These are phyloP conservation scores for Cryphonectria parasitica DNA, from an alignment of 2,329 filamentous ascomycete genomes.

Conservation along the genomic window DNA sequence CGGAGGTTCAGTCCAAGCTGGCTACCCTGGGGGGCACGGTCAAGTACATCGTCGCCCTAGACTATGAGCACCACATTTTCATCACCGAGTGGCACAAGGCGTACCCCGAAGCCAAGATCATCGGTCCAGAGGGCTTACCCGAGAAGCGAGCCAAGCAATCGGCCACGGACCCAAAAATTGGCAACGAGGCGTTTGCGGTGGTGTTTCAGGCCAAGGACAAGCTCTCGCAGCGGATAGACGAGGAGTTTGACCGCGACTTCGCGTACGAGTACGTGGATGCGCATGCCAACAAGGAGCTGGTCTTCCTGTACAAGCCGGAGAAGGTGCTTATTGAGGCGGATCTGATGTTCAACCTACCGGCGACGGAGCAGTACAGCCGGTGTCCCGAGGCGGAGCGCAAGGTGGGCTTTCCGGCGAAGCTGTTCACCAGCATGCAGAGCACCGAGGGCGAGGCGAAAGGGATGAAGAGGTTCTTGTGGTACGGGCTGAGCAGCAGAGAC, in stretches of 20 bases:
- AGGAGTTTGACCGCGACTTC: constrained; percentile 87
- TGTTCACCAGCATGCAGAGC: constrained; percentile 59
- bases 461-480: constrained; percentile 84
- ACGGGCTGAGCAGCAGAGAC: constrained; percentile 64
- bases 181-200: constrained; percentile 63
- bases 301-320: constrained; percentile 82
- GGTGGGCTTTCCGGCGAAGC: constrained; percentile 44
- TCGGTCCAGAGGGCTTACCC: constrained; percentile 80
- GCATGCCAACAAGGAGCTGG: constrained; percentile 83
- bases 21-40: constrained; percentile 69
- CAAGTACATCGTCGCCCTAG: constrained; percentile 83
- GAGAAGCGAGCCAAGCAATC: constrained; percentile 74
- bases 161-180: constrained; percentile 58
- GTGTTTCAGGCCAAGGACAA: constrained; percentile 66
- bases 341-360: constrained; percentile 87
- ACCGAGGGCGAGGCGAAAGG: constrained; percentile 70
- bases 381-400: constrained; percentile 52
- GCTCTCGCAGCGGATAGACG: constrained; percentile 58
- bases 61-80: constrained; percentile 95
- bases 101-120: constrained; percentile 77
- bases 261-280: constrained; percentile 81
- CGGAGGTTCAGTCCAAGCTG: constrained; percentile 68
- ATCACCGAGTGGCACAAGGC: constrained; percentile 80
- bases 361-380: constrained; percentile 79
- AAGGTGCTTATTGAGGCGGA: constrained; percentile 85